Conservation (phyloP, 2,329 filamentous ascomycete genomes). For the Lachnellula cervina region DNA sequence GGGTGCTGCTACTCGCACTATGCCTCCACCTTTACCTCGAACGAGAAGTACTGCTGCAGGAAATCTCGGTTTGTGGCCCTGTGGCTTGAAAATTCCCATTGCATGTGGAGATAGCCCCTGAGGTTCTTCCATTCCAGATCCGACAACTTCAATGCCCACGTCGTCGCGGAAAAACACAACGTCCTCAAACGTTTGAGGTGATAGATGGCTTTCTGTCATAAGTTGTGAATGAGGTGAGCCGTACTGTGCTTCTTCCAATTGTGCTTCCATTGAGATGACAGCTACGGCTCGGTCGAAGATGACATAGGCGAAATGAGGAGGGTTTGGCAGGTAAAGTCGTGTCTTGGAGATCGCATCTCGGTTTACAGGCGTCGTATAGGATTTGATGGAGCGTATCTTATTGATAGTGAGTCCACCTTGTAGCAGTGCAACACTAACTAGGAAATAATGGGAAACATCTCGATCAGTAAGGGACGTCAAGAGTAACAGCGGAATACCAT, state of each 20-base stretch:
- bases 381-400: slow-evolving; percentile 63
- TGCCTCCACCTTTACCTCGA: slow-evolving; percentile 49
- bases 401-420: slow-evolving; percentile 51
- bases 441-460: slow-evolving; percentile 58
- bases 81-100: slow-evolving; percentile 44
- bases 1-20: slow-evolving; percentile 54
- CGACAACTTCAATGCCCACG: slow-evolving; percentile 57
- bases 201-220: slow-evolving; percentile 58
- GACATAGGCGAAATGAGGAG: slow-evolving; percentile 75
- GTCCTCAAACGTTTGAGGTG: slow-evolving; percentile 74
- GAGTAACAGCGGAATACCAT: slow-evolving; percentile 53
- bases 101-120: slow-evolving; percentile 28
- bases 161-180: slow-evolving; percentile 72
- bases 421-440: slow-evolving; percentile 67
- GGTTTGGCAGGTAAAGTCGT: slow-evolving; percentile 70
- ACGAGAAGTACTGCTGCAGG: slow-evolving; percentile 59
- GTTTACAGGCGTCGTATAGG: slow-evolving; percentile 52
- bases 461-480: slow-evolving; percentile 54
- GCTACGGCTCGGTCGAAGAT: slow-evolving; percentile 75
- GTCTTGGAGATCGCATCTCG: slow-evolving; percentile 44
- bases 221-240: slow-evolving; percentile 72
- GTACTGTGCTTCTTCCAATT: slow-evolving; percentile 38
- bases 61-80: slow-evolving; percentile 54
- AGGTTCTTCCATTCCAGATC: slow-evolving; percentile 61
- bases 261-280: slow-evolving; percentile 65